Evolutionary conservation across 768 basidiomycete genomes (phyloP).

Genomic region (Tubosaeta brunneosetosa): DNA sequence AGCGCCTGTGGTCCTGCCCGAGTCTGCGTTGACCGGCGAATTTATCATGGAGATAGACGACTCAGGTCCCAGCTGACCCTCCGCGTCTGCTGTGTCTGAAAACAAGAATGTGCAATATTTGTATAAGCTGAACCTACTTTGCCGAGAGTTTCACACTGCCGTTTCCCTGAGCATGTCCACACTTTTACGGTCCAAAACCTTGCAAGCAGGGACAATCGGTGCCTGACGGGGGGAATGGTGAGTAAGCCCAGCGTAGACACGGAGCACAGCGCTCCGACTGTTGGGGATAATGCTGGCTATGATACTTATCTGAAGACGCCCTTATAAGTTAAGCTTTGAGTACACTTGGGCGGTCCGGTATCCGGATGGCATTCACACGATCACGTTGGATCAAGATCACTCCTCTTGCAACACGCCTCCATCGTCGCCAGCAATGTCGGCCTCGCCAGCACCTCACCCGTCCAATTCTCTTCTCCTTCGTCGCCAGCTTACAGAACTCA

Average conservation of each 20-base stretch:
- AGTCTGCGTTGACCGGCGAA: constrained; percentile 8
- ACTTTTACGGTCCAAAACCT: no score
- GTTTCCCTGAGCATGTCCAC: neutral
- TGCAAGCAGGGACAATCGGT: neutral
- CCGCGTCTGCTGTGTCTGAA: neutral
- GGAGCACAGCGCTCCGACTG: no score
- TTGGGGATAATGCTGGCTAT: no score
- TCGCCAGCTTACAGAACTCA: constrained; percentile 78
- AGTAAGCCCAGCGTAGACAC: no score
- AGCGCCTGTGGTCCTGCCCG: neutral
- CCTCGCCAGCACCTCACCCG: constrained; percentile 29
- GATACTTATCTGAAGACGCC: no score
- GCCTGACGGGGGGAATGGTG: neutral
- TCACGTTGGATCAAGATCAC: constrained; percentile 1
- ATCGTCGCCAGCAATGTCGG: constrained; percentile 15
- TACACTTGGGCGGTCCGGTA: neutral
- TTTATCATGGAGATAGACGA: constrained; percentile 1
- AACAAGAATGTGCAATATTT: neutral
- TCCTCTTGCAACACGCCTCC: neutral
- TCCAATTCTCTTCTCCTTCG: constrained; percentile 58
- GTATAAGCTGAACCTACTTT: neutral
- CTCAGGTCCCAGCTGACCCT: neutral
- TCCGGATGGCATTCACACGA: neutral
- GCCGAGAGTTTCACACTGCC: neutral
- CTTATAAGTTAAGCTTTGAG: no score